Evolutionary conservation across 257 asterid species (phyloP).

Genomic region (Fraxinus anomala): DNA sequence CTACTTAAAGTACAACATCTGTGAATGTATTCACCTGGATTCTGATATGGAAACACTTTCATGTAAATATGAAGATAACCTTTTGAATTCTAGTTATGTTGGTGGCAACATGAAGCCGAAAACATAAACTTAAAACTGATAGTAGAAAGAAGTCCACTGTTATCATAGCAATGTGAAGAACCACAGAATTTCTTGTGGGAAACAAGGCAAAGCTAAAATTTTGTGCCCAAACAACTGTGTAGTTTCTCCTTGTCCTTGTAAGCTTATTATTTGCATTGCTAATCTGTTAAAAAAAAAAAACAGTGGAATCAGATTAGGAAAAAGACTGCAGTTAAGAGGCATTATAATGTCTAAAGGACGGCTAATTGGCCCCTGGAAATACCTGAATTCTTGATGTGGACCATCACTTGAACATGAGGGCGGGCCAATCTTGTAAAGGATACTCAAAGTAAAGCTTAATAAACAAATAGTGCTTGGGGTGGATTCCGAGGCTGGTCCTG

Average conservation of each 20-base stretch:
- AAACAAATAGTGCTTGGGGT: neutral
- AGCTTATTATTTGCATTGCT: neutral
- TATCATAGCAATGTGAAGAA: neutral
- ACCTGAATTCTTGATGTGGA: neutral
- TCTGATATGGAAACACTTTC: conserved; percentile 1
- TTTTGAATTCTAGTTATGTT: neutral
- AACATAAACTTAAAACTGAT: neutral
- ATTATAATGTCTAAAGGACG: neutral
- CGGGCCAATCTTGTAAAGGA: neutral
- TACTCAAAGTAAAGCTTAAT: neutral
- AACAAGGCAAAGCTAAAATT: neutral
- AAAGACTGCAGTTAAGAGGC: neutral
- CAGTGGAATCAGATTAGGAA: neutral
- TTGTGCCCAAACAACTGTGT: neutral
- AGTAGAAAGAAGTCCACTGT: neutral
- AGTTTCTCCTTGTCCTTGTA: neutral
- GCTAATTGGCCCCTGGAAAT: neutral
- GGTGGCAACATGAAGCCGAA: conserved; percentile 4
- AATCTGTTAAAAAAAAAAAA: neutral
- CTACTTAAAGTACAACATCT: neutral
- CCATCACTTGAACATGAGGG: neutral
- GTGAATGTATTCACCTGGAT: neutral
- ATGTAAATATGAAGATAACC: conserved; percentile 1
- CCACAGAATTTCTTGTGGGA: neutral
- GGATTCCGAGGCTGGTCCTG: neutral